Evolutionary conservation across 1,284 basidiomycete genomes (phyloP).

Genomic region (Xerocomus amazonicus): DNA sequence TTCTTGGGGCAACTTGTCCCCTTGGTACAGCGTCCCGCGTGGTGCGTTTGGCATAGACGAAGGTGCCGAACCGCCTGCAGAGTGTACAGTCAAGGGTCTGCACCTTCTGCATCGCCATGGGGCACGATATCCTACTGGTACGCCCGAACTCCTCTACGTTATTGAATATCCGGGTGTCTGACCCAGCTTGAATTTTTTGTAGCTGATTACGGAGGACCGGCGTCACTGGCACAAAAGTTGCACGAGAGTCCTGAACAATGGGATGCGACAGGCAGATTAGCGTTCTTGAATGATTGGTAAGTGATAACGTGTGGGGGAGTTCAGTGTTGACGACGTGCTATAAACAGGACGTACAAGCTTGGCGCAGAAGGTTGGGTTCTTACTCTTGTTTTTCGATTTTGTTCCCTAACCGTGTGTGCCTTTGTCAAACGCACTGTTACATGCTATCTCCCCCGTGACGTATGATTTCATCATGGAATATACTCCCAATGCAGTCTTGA

Average conservation of each 20-base stretch:
- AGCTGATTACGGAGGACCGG: conserved; percentile 67
- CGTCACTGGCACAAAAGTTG: conserved; percentile 56
- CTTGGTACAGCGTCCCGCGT: conserved; percentile 76
- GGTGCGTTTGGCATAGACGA: conserved; percentile 72
- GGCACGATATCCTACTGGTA: conserved; percentile 73
- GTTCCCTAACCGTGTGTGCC: conserved; percentile 2
- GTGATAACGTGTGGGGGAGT: conserved; percentile 17
- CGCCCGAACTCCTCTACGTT: neutral
- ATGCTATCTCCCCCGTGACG: neutral
- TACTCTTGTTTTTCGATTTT: neutral
- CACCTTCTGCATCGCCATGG: conserved; percentile 81
- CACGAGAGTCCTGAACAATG: conserved; percentile 52
- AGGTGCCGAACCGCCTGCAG: conserved; percentile 62
- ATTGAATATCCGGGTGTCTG: neutral
- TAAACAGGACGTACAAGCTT: conserved; percentile 69
- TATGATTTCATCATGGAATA: neutral
- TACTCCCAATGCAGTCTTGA: conserved; percentile 50
- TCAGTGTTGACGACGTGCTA: neutral
- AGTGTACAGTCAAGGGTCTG: conserved; percentile 67
- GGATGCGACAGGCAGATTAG: conserved; percentile 60
- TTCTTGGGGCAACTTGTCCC: conserved; percentile 81
- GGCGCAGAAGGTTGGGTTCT: conserved; percentile 62
- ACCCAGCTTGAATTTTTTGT: conserved; percentile 7
- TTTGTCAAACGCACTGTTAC: neutral
- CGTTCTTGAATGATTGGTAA: conserved; percentile 76